Base-by-base conservation (phyloP, 352 stramenopile genomes). In the Globisporangium radiosum region DNA sequence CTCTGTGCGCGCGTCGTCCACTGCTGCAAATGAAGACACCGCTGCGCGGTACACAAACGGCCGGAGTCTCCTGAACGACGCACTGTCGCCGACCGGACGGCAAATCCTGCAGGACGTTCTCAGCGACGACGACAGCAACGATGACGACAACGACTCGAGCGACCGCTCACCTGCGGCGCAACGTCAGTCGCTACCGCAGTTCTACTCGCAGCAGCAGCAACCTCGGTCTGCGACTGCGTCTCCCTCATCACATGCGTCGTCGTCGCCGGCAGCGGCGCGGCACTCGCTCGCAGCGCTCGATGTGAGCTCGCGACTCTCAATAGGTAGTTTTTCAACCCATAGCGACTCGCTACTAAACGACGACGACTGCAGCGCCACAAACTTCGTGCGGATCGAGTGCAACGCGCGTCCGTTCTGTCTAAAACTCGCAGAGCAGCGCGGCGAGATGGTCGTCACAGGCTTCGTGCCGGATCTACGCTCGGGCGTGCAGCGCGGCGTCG, bases 81-180 rank as follows among this genome's bases (percentile, higher is more conserved):
- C 76, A 44, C 66, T 88, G 37, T 88, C 80, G 45, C 80, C 80
- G 7, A 72, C 71, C 8, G 77, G 75, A 10, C 69, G 62, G 57
- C 63, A 72, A 19, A 59, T 81, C 42, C 73, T 89, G 37, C 65
- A 71, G 9, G 76, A 83, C 10, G 86, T 81, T 57, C 64, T 86
- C 42, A 9, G 47, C 62, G n/a, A 57, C 25, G 52, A 44, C 19
- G 47, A 56, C 25, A 58, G 36, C 50, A 13, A 62, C 54, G 9
- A 52, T 50, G 13, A 57, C 19, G 19, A 57, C 47, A 25, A 10
- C 14, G 33, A 15, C 40, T 8, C 40, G 7, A 44, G 40, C 11
- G 7, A 44, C 40, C 40, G 17, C 3, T 17, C 25, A 4, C n/a
- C 39, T 19, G n/a, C 42, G 7, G n/a, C 39, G 17, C 36, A 17